Conservation (phyloP, 805 yeast species). For the Saccharomycopsis olivae region DNA sequence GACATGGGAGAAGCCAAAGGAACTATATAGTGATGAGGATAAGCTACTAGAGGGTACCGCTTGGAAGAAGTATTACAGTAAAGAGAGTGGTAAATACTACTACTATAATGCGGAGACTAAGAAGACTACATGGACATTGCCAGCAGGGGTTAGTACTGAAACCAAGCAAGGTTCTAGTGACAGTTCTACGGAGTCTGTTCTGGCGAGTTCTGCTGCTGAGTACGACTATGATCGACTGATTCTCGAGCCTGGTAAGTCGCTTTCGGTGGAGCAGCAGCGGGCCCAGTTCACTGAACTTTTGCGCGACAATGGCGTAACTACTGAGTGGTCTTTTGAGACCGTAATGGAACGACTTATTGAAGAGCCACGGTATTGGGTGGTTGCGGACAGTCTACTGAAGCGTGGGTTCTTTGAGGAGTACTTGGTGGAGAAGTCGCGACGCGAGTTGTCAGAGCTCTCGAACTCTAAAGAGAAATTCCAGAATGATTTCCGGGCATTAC, state of each 20-base stretch:
- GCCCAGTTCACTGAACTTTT: slow-evolving; percentile 40
- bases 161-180: not conserved
- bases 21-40: slow-evolving; percentile 30
- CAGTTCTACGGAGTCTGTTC: not conserved
- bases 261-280: not conserved
- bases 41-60: slow-evolving; percentile 39
- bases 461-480: slow-evolving; percentile 45
- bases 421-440: slow-evolving; percentile 37
- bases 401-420: slow-evolving; percentile 56
- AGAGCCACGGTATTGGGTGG: slow-evolving; percentile 59
- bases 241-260: not conserved
- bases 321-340: slow-evolving; percentile 63
- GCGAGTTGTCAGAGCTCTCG: slow-evolving; percentile 42
- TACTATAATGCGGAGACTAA: slow-evolving; percentile 57
- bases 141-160: slow-evolving; percentile 32
- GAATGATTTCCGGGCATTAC: slow-evolving; percentile 38
- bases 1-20: slow-evolving; percentile 74
- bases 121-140: slow-evolving; percentile 76
- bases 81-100: slow-evolving; percentile 50
- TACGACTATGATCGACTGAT: not conserved
- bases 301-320: slow-evolving; percentile 45
- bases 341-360: slow-evolving; percentile 48
- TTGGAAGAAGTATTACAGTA: slow-evolving; percentile 40
- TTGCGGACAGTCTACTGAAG: slow-evolving; percentile 50
- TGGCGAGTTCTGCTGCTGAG: not conserved